Percentiles rank a stretch among this genome's conserved stretches.
phyloP scores from a whole-genome alignment of 1,284 basidiomycete genomes.

The Limonomyces culmigenus region DNA sequence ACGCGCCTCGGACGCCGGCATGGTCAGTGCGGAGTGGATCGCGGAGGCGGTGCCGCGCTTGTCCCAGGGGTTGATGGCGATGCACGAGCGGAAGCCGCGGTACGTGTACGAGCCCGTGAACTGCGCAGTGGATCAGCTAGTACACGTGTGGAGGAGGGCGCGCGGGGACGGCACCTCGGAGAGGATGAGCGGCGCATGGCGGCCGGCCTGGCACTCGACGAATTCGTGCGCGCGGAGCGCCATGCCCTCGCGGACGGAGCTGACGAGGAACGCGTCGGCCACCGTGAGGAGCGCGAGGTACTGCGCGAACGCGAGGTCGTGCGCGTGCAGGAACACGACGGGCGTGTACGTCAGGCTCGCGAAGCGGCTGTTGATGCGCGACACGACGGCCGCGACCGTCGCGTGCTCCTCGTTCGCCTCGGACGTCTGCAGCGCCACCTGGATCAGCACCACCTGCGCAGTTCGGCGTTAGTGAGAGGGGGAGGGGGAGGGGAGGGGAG shows the following conservation, averaged over 20 bases:
- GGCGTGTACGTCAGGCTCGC: conserved; percentile 78
- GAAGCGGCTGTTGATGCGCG: conserved; percentile 71
- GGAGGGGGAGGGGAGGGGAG: neutral
- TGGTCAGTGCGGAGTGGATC: conserved; percentile 61
- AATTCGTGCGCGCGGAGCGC: conserved; percentile 56
- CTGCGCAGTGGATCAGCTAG: conserved; percentile 17
- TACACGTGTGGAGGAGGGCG: neutral
- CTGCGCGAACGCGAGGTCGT: conserved; percentile 75
- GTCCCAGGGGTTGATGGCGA: conserved; percentile 76
- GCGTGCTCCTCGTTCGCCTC: conserved; percentile 62
- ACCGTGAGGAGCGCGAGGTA: conserved; percentile 72
- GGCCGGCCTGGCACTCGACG: conserved; percentile 65
- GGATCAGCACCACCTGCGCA: conserved; percentile 58
- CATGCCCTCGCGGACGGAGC: conserved; percentile 49
- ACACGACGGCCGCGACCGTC: conserved; percentile 60
- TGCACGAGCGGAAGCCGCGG: conserved; percentile 73
- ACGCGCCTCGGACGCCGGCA: conserved; percentile 54
- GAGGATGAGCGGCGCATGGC: conserved; percentile 56
- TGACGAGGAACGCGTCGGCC: conserved; percentile 79
- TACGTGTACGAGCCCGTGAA: conserved; percentile 81
- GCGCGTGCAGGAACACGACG: conserved; percentile 75
- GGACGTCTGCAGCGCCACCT: conserved; percentile 74
- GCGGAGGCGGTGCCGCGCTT: conserved; percentile 58
- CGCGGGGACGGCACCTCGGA: conserved; percentile 32
- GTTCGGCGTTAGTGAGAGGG: neutral